Evolutionary conservation across 495 filamentous ascomycete species (phyloP).

Genomic region (Penicillium alfredii): DNA sequence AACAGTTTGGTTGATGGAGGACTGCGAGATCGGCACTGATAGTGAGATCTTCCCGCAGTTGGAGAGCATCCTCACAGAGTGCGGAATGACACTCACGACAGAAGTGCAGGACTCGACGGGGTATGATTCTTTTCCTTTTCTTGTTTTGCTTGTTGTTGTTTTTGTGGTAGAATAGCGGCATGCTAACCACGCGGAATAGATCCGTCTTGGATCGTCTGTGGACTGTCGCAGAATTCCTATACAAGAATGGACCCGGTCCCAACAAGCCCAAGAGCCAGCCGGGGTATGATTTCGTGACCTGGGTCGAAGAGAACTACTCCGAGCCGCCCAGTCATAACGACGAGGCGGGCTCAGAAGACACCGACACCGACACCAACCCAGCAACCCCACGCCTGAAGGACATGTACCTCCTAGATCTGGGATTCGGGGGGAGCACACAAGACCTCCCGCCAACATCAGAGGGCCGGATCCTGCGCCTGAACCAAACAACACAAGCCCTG

Average conservation of each 20-base stretch:
- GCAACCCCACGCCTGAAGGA: slow-evolving; percentile 10
- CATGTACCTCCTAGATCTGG: slow-evolving; percentile 28
- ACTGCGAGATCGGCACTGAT: slow-evolving; percentile 41
- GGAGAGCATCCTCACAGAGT: too few species aligned
- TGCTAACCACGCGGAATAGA: slow-evolving; percentile 12
- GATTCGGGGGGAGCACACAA: slow-evolving; percentile 19
- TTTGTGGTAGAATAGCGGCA: too few species aligned
- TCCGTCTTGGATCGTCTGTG: slow-evolving; percentile 56
- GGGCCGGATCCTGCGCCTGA: slow-evolving; percentile 18
- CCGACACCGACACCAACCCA: slow-evolving; percentile 12
- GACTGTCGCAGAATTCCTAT: slow-evolving; percentile 41
- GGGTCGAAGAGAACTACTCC: slow-evolving; percentile 40
- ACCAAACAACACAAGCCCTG: slow-evolving; percentile 17
- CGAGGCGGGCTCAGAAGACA: slow-evolving; percentile 29
- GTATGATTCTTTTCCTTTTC: too few species aligned
- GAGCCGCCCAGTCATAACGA: slow-evolving; percentile 28
- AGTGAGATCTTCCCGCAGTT: slow-evolving; percentile 34
- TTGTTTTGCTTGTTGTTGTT: too few species aligned
- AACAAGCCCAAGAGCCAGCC: slow-evolving; percentile 30
- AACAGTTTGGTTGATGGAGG: slow-evolving; percentile 48
- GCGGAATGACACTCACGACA: too few species aligned
- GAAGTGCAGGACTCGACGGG: too few species aligned
- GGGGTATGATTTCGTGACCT: slow-evolving; percentile 30
- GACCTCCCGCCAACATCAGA: slow-evolving; percentile 16
- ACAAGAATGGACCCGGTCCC: slow-evolving; percentile 19